Evolutionary conservation across 2,329 filamentous ascomycete species (phyloP).

Genomic region (Berkeleyomyces rouxiae): DNA sequence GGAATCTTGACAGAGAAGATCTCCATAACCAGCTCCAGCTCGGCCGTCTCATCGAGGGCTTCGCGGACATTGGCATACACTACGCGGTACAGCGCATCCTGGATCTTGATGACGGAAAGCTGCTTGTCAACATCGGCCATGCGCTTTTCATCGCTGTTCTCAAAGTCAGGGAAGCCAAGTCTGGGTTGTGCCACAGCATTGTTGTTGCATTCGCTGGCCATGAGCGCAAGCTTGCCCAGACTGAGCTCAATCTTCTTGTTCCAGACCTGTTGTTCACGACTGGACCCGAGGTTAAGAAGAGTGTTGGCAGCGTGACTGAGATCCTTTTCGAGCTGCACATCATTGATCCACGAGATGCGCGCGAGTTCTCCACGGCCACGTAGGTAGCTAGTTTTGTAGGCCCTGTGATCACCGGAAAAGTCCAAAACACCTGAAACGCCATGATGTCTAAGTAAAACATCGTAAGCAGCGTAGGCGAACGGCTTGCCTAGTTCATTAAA

Average conservation of each 20-base stretch:
- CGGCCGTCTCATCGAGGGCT: constrained; percentile 66
- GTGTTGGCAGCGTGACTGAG: constrained; percentile 56
- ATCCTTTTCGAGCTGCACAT: constrained; percentile 60
- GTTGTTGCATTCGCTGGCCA: constrained; percentile 40
- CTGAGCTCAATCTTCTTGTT: constrained; percentile 87
- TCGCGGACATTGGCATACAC: constrained; percentile 49
- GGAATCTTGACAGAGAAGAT: constrained; percentile 41
- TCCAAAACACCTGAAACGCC: constrained; percentile 53
- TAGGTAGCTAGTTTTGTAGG: constrained; percentile 64
- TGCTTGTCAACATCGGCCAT: constrained; percentile 42
- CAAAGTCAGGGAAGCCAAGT: constrained; percentile 16
- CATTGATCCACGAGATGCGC: constrained; percentile 88
- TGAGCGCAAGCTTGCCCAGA: constrained; percentile 62
- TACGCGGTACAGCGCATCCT: constrained; percentile 59
- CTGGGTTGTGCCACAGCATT: constrained; percentile 17
- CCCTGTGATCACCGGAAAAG: constrained; percentile 49
- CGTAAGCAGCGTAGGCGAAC: constrained; percentile 65
- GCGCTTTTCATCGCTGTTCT: constrained; percentile 23
- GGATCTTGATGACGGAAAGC: constrained; percentile 56
- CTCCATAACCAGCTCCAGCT: constrained; percentile 58
- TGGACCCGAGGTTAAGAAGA: constrained; percentile 51
- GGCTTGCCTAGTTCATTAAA: constrained; percentile 48
- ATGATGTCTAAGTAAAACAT: constrained; percentile 52
- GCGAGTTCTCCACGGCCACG: constrained; percentile 53
- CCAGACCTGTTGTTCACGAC: constrained; percentile 68